Base-by-base conservation (phyloP, 1,139 yeast species). In the Candida buenavistaensis region DNA sequence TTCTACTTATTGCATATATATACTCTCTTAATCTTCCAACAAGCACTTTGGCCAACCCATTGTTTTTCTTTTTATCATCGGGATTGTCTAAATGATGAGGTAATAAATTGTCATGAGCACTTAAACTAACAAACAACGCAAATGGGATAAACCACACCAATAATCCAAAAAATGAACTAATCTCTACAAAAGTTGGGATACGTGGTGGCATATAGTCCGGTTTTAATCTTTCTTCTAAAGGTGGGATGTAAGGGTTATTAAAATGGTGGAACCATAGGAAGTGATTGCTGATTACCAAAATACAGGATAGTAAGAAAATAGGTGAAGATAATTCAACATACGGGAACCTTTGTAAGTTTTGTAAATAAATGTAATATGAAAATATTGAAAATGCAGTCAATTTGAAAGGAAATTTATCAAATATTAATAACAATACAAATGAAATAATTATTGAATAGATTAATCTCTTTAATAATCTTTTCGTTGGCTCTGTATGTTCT, bases 71-170 rank as follows among this genome's bases (percentile, higher is more conserved):
- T 44, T 51, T 58, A 26, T 52, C 54, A 8, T 56, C 60, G 27
- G 60, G 59, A 8, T 52, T 48, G 26, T 62, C 57, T 39, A 61
- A 45, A 41, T 70, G 75, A 38, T 68, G 75, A 5, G 98, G 98
- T 33, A 92, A 71, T 17, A 85, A 78, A 52, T 88, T 85, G 51
- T 94, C 99, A 43, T 88, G 86, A 5, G 97, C 97, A 55, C 95
- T 85, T 41, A 92, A 71, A 33, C 96, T 84, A 17, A 94, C 92
- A 60, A 94, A 90, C 43, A 94, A 69, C 2, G 96, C 82, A 59
- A 92, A 89, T 21, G 99, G 99, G 28, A 92, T 76, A 41, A 90
- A 72, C 99, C 99, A 92, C 10, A 92, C 82, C 50, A 95, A 82
- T 28, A 92, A 65, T 1, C 97, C 98, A 54, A 94, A 89, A 58